phyloP scores from a whole-genome alignment of 176 grass and related monocot species.

The Cenchrus purpureus region DNA sequence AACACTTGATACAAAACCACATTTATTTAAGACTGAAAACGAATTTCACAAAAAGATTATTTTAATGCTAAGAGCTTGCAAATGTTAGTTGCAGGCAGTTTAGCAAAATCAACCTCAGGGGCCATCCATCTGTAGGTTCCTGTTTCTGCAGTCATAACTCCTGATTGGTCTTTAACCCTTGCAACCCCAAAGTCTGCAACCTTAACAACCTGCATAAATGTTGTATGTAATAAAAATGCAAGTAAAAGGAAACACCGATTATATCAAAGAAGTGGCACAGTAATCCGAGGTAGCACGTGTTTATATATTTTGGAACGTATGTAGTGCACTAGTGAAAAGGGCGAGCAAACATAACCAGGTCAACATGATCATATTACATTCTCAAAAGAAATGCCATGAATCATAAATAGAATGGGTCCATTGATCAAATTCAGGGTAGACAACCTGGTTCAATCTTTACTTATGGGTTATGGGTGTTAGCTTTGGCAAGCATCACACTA shows the following conservation, averaged over 20 bases:
- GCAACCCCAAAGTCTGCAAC: slow-evolving; percentile 93
- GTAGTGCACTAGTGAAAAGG: background rate
- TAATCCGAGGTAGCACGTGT: background rate
- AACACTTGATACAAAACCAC: slow-evolving; percentile 18
- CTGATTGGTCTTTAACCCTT: slow-evolving; percentile 78
- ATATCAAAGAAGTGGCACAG: background rate
- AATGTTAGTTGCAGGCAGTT: background rate
- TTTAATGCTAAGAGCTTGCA: background rate
- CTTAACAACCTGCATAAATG: slow-evolving; percentile 68
- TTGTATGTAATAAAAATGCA: slow-evolving; percentile 10
- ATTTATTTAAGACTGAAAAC: slow-evolving; percentile 22
- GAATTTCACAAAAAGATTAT: background rate
- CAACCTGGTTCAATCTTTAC: slow-evolving; percentile 5
- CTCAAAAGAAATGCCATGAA: background rate
- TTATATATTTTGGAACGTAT: slow-evolving; percentile 10
- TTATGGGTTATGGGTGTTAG: background rate
- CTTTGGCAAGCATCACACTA: background rate
- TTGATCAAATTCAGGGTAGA: background rate
- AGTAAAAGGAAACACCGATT: background rate
- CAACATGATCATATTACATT: background rate
- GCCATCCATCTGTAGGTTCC: slow-evolving; percentile 95
- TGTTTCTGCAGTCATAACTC: slow-evolving; percentile 94
- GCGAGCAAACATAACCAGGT: background rate
- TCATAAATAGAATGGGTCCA: background rate
- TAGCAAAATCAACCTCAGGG: slow-evolving; percentile 61